Evolutionary conservation across 345 rosid species (phyloP), one percentile per base, ranked within the genome.

Genomic region (Sisymbrium irio): DNA sequence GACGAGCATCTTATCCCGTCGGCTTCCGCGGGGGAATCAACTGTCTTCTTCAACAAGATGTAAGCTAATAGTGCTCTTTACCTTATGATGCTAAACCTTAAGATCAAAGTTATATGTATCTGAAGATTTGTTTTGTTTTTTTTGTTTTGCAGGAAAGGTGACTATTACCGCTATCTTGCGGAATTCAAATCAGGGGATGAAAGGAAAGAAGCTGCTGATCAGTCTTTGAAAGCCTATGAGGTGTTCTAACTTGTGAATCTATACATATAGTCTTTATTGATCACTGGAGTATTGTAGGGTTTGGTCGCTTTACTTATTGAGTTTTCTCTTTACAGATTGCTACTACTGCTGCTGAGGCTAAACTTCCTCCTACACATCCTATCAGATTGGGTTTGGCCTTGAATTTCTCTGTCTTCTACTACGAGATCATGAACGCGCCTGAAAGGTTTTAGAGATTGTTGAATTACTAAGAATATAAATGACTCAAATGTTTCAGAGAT

Each of bases 361-460:
- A 84, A 15, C 82, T 89, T 7, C 69, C 88, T 56, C 88, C 89
- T 55, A 85, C 91, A 45, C 89, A 88, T 77, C 94, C 94, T 55
- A 82, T 88, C 58, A 81, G 91, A 72, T 80, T 88, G 78, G 94
- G 94, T 22, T 83, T 88, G 82, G 94, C 94, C 37, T 80, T 86
- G 83, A 88, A 88, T 69, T 86, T 81, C 85, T 88, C 91, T 5
- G 94, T 88, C 25, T 88, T 88, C 78, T 86, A 88, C 78, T 88
- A 88, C 51, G 94, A 88, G 74, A 88, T 88, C 78, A 75, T 88
- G 89, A 85, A 85, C 79, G 70, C 89, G 11, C 88, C 89, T 78
- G 94, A 88, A 81, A 88, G 89, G 94, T 88, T 68, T 25, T 49
- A n/a, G 54, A 36, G 37, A 46, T 27, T 42, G 11, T 72, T 50